Percentiles rank a stretch among this genome's conserved stretches.
Conservation (phyloP, 768 basidiomycete genomes). For the Pholiota microspora region DNA sequence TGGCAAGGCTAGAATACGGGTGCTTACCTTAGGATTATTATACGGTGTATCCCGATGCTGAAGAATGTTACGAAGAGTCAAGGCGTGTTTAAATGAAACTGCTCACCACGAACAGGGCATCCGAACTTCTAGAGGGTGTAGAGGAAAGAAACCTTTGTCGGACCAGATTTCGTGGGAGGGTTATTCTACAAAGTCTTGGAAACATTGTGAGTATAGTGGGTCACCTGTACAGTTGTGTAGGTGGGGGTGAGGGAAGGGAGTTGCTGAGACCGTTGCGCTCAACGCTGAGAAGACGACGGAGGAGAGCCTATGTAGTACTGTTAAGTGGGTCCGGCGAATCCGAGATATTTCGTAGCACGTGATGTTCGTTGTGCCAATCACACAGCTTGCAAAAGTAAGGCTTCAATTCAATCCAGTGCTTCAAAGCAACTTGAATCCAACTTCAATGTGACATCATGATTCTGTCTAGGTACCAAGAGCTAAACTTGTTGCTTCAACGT, state of each 20-base stretch:
- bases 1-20: neutral
- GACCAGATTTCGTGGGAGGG: conserved; percentile 14
- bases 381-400: neutral
- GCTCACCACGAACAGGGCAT: conserved; percentile 84
- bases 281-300: neutral
- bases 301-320: no score
- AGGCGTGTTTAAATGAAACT: conserved; percentile 1
- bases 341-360: conserved; percentile 10
- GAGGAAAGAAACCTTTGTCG: conserved; percentile 38
- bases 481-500: no score
- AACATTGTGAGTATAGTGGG: conserved; percentile 13
- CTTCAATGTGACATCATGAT: no score
- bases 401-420: no score
- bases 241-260: neutral
- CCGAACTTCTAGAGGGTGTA: conserved; percentile 56
- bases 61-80: conserved; percentile 15
- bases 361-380: neutral
- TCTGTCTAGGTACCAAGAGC: no score
- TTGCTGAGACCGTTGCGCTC: neutral
- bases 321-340: neutral
- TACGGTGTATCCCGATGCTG: conserved; percentile 94
- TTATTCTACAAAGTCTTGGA: conserved; percentile 17
- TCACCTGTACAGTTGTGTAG: neutral
- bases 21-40: conserved; percentile 82
- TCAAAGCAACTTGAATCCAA: no score